Conservation (phyloP, 2,329 filamentous ascomycete genomes). For the Cordyceps pruinosa region DNA sequence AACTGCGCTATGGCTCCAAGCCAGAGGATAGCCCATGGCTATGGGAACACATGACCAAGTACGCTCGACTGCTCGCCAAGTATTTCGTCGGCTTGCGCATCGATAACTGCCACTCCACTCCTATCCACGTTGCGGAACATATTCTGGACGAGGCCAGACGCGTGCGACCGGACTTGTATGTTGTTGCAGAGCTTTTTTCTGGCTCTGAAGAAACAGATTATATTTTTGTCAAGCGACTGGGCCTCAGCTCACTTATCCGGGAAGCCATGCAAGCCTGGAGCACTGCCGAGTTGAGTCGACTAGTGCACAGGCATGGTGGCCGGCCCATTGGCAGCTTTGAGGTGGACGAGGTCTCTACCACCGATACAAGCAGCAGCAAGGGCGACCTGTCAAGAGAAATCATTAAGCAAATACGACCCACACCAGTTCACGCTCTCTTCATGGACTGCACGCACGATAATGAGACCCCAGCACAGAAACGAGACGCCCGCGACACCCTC, state of each 20-base stretch:
- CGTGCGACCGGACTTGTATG: slow-evolving; percentile 79
- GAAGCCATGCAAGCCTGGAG: slow-evolving; percentile 99
- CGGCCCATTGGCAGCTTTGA: slow-evolving; percentile 96
- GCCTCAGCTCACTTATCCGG: slow-evolving; percentile 83
- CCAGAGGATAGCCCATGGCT: slow-evolving; percentile 85
- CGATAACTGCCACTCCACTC: slow-evolving; percentile 96
- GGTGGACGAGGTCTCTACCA: slow-evolving; percentile 72
- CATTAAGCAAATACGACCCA: slow-evolving; percentile 76
- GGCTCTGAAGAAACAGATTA: slow-evolving; percentile 96
- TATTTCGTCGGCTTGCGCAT: slow-evolving; percentile 95
- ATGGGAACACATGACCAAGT: slow-evolving; percentile 93
- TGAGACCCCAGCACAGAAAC: slow-evolving; percentile 89
- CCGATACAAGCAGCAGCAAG: slow-evolving; percentile 32
- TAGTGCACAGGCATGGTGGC: slow-evolving; percentile 90
- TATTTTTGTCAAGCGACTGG: slow-evolving; percentile 87
- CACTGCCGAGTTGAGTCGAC: slow-evolving; percentile 81
- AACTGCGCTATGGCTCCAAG: slow-evolving; percentile 78
- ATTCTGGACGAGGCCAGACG: slow-evolving; percentile 89
- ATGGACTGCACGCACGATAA: slow-evolving; percentile 99
- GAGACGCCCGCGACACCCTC: slow-evolving; percentile 87
- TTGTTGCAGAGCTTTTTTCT: slow-evolving; percentile 92
- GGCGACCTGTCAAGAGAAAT: slow-evolving; percentile 49
- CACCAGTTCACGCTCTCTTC: slow-evolving; percentile 85
- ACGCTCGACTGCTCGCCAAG: slow-evolving; percentile 85
- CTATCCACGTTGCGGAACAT: slow-evolving; percentile 87